These are phyloP conservation scores for Phytophthora brassicae DNA, from an alignment of 352 stramenopile species.

Conservation along the genomic window DNA sequence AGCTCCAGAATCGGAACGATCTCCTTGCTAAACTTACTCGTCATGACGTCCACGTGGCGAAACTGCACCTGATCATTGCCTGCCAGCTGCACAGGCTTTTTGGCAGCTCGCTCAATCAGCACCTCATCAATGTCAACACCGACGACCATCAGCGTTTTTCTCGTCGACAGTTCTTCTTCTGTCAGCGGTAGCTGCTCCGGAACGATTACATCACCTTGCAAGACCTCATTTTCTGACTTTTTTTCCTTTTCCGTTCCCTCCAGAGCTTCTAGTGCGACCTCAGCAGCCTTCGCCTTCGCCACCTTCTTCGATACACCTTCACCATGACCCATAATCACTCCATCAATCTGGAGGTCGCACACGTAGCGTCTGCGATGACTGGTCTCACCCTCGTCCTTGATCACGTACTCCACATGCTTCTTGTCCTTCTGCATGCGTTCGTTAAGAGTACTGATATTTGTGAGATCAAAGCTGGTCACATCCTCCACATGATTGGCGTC, in stretches of 20 bases:
- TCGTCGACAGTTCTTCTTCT: constrained; percentile 25
- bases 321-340: constrained; percentile 43
- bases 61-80: constrained; percentile 55
- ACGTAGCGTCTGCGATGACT: constrained; percentile 63
- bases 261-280: constrained; percentile 39
- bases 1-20: constrained; percentile 46
- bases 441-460: constrained; percentile 67
- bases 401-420: constrained; percentile 54
- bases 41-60: constrained; percentile 57
- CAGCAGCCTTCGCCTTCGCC: constrained; percentile 73
- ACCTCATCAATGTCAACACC: constrained; percentile 75
- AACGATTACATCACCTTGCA: constrained; percentile 3
- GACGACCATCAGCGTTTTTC: constrained; percentile 55
- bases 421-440: constrained; percentile 70
- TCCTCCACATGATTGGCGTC: constrained; percentile 25
- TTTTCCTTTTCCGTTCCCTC: constrained; percentile 10
- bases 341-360: constrained; percentile 61
- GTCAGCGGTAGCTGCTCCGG: constrained; percentile 27
- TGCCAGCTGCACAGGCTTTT: constrained; percentile 36
- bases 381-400: constrained; percentile 55
- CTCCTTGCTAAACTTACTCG: constrained; percentile 41
- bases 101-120: constrained; percentile 57
- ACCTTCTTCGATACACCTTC: constrained; percentile 84
- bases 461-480: constrained; percentile 52
- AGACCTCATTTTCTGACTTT: constrained; percentile 6